Conservation (phyloP, 2,329 filamentous ascomycete species). For the Tympanopsis confertula region DNA sequence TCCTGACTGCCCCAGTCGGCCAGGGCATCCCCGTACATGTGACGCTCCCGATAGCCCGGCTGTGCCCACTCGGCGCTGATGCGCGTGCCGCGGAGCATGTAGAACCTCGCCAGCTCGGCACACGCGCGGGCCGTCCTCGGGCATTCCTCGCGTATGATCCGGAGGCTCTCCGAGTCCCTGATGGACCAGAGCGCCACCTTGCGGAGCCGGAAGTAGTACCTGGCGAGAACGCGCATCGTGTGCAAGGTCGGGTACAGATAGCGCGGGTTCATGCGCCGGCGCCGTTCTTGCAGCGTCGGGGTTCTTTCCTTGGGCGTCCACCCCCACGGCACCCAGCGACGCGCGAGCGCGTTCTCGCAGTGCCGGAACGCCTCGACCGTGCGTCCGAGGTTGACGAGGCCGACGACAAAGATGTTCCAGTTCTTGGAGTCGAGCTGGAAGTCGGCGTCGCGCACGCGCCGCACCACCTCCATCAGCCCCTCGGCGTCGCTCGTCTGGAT, state of each 20-base stretch:
- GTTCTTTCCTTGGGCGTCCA: conserved; percentile 1
- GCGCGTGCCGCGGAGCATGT: no score
- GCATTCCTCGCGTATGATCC: not conserved
- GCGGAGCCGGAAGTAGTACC: not conserved
- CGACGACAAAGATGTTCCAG: conserved; percentile 69
- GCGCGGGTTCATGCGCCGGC: conserved; percentile 2
- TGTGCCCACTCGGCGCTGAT: not conserved
- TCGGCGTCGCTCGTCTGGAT: conserved; percentile 24
- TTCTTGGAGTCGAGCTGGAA: conserved; percentile 66
- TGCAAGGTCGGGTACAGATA: not conserved
- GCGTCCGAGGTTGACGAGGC: conserved; percentile 47
- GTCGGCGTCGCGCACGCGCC: conserved; percentile 48
- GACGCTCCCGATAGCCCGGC: no score
- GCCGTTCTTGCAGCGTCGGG: conserved; percentile 2
- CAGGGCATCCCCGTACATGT: not conserved
- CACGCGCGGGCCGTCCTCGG: not conserved
- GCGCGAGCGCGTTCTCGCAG: conserved; percentile 71
- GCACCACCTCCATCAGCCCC: conserved; percentile 37
- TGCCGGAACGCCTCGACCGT: conserved; percentile 57
- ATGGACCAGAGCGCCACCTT: not conserved
- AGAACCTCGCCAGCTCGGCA: no score
- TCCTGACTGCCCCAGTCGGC: not conserved
- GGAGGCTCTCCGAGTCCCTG: not conserved
- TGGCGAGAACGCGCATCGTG: not conserved
- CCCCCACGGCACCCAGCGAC: conserved; percentile 37